phyloP scores from a whole-genome alignment of 2,329 filamentous ascomycete genomes.

The Exutisphaerella laricina region DNA sequence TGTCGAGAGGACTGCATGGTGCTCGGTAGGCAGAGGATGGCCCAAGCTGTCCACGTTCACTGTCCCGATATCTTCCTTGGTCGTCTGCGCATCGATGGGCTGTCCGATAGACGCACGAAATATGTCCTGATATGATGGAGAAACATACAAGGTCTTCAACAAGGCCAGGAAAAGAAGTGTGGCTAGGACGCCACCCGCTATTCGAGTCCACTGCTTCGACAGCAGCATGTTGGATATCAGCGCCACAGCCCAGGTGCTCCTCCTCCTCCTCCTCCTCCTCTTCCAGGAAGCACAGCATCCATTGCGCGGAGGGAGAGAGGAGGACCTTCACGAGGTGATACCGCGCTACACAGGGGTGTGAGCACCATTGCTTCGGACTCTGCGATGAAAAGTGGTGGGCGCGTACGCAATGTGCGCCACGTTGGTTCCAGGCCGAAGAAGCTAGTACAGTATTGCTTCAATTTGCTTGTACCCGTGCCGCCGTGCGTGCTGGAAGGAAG shows the following conservation, averaged over 20 bases:
- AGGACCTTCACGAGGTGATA: too few species aligned
- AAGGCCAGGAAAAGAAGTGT: conserved; percentile 3
- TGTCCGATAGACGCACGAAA: not conserved
- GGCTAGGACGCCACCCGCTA: conserved; percentile 7
- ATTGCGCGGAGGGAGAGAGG: too few species aligned
- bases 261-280: not conserved
- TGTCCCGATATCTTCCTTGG: not conserved
- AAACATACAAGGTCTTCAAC: not conserved
- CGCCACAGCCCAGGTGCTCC: not conserved
- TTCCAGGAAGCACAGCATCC: not conserved
- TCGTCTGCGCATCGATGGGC: not conserved
- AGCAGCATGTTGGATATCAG: conserved; percentile 4
- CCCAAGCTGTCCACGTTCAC: not conserved
- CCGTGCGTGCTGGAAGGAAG: too few species aligned
- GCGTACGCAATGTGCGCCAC: not conserved
- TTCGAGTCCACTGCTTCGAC: conserved; percentile 13
- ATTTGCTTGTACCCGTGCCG: too few species aligned
- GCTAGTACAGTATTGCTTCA: too few species aligned
- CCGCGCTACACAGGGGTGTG: not conserved
- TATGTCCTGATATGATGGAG: not conserved
- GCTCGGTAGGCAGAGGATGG: not conserved
- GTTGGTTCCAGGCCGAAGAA: too few species aligned
- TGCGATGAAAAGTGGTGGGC: not conserved
- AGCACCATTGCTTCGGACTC: not conserved
- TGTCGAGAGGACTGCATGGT: too few species aligned